Conservation (phyloP, 257 asterid species). For the Nicotiana noctiflora region DNA sequence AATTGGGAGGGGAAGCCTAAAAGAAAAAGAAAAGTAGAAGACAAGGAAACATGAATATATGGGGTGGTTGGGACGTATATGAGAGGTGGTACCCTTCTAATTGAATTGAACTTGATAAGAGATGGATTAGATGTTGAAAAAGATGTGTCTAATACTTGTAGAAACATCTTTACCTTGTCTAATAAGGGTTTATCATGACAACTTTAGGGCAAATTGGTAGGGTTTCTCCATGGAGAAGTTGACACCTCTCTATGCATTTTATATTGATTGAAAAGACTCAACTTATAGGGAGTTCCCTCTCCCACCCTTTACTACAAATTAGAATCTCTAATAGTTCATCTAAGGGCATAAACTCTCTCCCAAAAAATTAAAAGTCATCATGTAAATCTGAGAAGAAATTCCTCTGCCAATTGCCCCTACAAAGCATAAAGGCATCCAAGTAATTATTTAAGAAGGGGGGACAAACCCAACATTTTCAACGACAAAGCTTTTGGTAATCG, state of each 20-base stretch:
- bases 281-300: constrained; percentile 23
- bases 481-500: constrained; percentile 34
- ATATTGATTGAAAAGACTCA: constrained; percentile 56
- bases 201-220: constrained; percentile 8
- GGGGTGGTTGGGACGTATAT: constrained; percentile 20
- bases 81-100: not conserved
- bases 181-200: not conserved
- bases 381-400: constrained; percentile 44
- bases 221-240: constrained; percentile 23
- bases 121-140: constrained; percentile 32
- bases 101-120: constrained; percentile 16
- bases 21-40: not conserved
- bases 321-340: constrained; percentile 29
- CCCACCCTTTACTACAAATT: constrained; percentile 1
- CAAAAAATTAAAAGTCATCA: constrained; percentile 22
- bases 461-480: constrained; percentile 53
- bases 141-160: not conserved
- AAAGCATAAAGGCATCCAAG: constrained; percentile 31
- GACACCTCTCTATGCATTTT: constrained; percentile 22
- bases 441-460: constrained; percentile 49
- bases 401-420: constrained; percentile 40
- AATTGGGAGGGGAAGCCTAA: not conserved
- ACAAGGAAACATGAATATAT: not conserved
- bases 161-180: constrained; percentile 9
- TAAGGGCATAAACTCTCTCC: constrained; percentile 32